Evolutionary conservation across 2,329 filamentous ascomycete genomes (phyloP).

Genomic region (Ophiocordyceps polyrhachis-furcata): DNA sequence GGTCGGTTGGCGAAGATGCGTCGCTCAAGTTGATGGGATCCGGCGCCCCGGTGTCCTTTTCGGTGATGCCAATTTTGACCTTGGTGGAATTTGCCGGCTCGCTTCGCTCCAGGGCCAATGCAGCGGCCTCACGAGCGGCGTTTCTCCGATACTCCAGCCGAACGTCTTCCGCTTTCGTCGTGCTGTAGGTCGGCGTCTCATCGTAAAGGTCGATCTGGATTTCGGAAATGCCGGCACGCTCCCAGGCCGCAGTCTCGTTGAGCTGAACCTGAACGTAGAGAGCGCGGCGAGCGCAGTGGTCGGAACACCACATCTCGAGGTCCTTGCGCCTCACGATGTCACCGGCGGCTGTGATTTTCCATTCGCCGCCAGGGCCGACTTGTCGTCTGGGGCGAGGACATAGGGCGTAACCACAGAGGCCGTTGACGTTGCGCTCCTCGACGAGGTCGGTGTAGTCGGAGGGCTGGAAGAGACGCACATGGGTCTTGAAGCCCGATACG

Average conservation of each 20-base stretch:
- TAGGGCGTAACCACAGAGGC: slow-evolving; percentile 66
- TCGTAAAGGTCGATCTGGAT: slow-evolving; percentile 45
- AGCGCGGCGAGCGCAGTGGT: slow-evolving; percentile 58
- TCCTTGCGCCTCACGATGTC: slow-evolving; percentile 50
- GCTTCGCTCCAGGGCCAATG: slow-evolving; percentile 32
- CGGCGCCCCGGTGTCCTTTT: slow-evolving; percentile 22
- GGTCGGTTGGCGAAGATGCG: slow-evolving; percentile 14
- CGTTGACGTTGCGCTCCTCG: slow-evolving; percentile 71
- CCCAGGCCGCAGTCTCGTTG: slow-evolving; percentile 69
- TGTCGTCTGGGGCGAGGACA: slow-evolving; percentile 48
- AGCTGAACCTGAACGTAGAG: slow-evolving; percentile 82
- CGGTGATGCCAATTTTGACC: slow-evolving; percentile 30
- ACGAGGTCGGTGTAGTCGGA: slow-evolving; percentile 79
- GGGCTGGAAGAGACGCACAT: slow-evolving; percentile 60
- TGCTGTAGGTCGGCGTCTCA: slow-evolving; percentile 25
- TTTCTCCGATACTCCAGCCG: slow-evolving; percentile 25
- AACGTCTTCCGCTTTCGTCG: slow-evolving; percentile 20
- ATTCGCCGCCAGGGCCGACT: slow-evolving; percentile 39
- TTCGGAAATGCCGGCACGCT: slow-evolving; percentile 42
- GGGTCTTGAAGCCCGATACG: slow-evolving; percentile 41
- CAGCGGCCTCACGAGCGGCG: slow-evolving; percentile 18
- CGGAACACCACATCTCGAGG: slow-evolving; percentile 74
- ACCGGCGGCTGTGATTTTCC: slow-evolving; percentile 41
- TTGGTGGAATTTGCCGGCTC: slow-evolving; percentile 10
- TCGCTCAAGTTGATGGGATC: slow-evolving; percentile 5